Base-by-base conservation (phyloP, 1,284 basidiomycete genomes). In the Naganishia albida region DNA sequence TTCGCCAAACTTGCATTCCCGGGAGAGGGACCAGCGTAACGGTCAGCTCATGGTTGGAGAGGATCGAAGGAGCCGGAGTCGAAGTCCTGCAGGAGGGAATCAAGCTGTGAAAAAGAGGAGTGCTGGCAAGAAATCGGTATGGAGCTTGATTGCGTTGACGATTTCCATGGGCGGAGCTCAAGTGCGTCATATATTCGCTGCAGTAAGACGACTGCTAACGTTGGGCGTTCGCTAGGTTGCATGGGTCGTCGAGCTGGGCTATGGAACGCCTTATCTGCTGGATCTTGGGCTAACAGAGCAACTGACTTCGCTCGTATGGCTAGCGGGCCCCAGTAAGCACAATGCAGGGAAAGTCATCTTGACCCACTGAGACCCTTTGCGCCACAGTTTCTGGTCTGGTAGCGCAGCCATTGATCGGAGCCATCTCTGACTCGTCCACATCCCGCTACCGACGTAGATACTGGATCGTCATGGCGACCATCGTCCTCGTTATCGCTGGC, bases 331-430 rank as follows among this genome's bases (percentile, higher is more conserved):
- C 10, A 89, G 67, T 68, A 60, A 40, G 66, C 46, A 12, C 26
- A 23, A 46, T 39, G 1, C 38, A 34, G 13, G 12, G 10, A 18
- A 13, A 10, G 2, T 34, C 16, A 34, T 13, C 3, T 13, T n/a
- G n/a, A 8, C 20, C 8, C 20, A 26, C 49, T 49, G 40, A 51
- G 6, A 12, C 12, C n/a, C n/a, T 43, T 7, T 25, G 23, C 30
- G 28, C 25, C 15, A 7, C 75, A 0, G 73, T 98, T 66, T 91
- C 90, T 64, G 95, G 95, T 7, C 82, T 99, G 52, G 83, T 99
- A 63, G 93, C 93, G 4, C 95, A 99, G 77, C 95, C 95, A 20
- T 83, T 98, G 67, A 94, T 99, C 70, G 95, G 93, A 70, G 92
- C 93, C 6, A 87, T 98, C 71, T 97, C 93, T 7, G 94, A 98